Evolutionary conservation across 345 rosid genomes (phyloP), one percentile per base, ranked within the genome.

Genomic region (Eucalyptus shirleyi): DNA sequence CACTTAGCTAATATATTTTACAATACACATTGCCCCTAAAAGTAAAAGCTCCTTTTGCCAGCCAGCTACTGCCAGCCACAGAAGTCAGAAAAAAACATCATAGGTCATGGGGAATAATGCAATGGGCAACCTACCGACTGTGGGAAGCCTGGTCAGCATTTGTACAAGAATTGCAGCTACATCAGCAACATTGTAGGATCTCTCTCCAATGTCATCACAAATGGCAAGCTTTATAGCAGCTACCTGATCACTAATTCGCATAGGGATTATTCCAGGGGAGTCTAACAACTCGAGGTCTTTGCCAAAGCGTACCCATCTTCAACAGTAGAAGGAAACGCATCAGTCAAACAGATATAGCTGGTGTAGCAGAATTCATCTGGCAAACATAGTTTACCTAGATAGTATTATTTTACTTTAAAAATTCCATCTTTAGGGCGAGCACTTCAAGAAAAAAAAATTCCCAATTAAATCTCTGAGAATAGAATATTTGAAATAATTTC

Each of bases 181-280:
- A 92, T 98, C 99, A 40, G 94, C 89, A 86, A 92, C 94, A 90
- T 97, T 95, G 88, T 98, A 97, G 88, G 99, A 96, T 94, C 95
- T 95, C 93, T 98, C 99, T 89, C 99, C 99, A 90, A 96, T 97
- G 94, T 98, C 99, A 93, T 98, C 99, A 86, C 98, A 97, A 8
- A 98, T 96, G 28, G 98, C 99, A 88, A 98, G 99, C 93, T 98
- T 98, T 93, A 98, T 95, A 49, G 99, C 99, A 88, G 98, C 94
- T 37, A 95, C 72, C 94, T 98, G 99, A 92, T 97, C 99, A 90
- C 94, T 96, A 47, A 97, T 96, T 90, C 97, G 95, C 99, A 96
- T 96, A 83, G 99, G 99, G 62, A 98, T 62, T 91, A 96, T 95
- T 89, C 99, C 99, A 28, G 98, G 99, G 88, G 99, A 98, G 89